Percentiles rank a stretch among this genome's conserved stretches.
These are phyloP conservation scores for Dothideomycetes sp. DNA, from an alignment of 2,329 filamentous ascomycete genomes.

Conservation along the genomic window DNA sequence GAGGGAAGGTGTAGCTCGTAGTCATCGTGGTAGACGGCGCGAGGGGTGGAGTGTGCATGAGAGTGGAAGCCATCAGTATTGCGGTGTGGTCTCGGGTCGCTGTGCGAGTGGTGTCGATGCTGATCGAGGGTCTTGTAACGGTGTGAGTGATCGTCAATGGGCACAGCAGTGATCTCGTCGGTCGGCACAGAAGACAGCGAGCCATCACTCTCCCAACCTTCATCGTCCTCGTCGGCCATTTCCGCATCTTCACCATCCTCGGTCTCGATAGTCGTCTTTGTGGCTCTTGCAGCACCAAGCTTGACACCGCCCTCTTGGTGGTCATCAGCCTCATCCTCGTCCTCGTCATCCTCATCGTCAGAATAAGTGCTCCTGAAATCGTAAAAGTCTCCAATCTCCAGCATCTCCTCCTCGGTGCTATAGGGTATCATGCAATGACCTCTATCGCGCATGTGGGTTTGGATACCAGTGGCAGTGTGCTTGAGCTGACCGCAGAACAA, in stretches of 20 bases:
- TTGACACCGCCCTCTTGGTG: conserved; percentile 50
- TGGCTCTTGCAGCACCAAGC: conserved; percentile 49
- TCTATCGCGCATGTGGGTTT: conserved; percentile 96
- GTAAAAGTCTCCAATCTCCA: conserved; percentile 93
- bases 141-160: conserved; percentile 59
- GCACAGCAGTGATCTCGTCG: conserved; percentile 69
- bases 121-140: conserved; percentile 62
- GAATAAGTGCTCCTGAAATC: conserved; percentile 95
- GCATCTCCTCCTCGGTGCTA: conserved; percentile 74
- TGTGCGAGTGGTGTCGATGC: conserved; percentile 64
- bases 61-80: conserved; percentile 71
- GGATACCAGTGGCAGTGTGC: conserved; percentile 65
- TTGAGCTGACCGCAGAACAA: conserved; percentile 79
- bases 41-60: conserved; percentile 60
- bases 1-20: conserved; percentile 88
- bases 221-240: conserved; percentile 47
- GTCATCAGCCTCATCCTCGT: conserved; percentile 38
- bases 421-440: conserved; percentile 96
- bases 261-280: conserved; percentile 32
- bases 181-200: conserved; percentile 75
- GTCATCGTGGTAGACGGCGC: conserved; percentile 80
- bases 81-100: conserved; percentile 60
- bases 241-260: conserved; percentile 45
- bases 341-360: conserved; percentile 56
- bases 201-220: conserved; percentile 93